Evolutionary conservation across 352 stramenopile species (phyloP), one percentile per base, ranked within the genome.

Genomic region (Phytopythium chamaehyphon): DNA sequence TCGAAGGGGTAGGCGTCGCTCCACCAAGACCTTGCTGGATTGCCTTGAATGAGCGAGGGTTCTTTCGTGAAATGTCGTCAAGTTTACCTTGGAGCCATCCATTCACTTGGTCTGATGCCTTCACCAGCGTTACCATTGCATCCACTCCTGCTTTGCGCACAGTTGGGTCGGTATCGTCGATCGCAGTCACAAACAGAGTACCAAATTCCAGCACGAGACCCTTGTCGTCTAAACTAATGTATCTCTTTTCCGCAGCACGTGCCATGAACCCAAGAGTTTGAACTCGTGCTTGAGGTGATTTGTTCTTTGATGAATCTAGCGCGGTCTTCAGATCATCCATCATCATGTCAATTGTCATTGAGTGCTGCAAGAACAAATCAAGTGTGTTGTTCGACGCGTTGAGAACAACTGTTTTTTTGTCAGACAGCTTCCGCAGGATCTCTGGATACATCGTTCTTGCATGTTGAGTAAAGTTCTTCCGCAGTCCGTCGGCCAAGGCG

Each of bases 371-470:
- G 48, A 95, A 93, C 47, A 86, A 35, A 47, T 95, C 85, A 8
- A 95, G 50, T 4, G 83, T 72, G 42, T 84, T 90, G 66, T 95
- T 91, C n/a, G 85, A 85, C 21, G 79, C 79, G 21, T 73, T 88
- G 18, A 95, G 60, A 38, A 95, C 72, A 38, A 93, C 69, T 0
- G 80, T 81, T 49, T 95, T 95, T 47, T 95, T 95, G 70, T 95
- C 85, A 6, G 83, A 95, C 11, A 95, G 53, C 53, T 93, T 95
- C 18, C 80, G 73, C 58, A 94, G 64, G 14, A 95, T 36, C 16
- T 92, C 79, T 11, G 85, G 69, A n/a, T 87, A 88, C 65, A 94
- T 76, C 24, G 75, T 64, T 37, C 80, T 64, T 19, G 83, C 82
- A 47, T 90, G 85, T 46, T 86, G 80, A 8, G 68, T 81, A 31